Evolutionary conservation across 768 basidiomycete genomes (phyloP), one percentile per base, ranked within the genome.

Genomic region (Chalciporus piperatus): DNA sequence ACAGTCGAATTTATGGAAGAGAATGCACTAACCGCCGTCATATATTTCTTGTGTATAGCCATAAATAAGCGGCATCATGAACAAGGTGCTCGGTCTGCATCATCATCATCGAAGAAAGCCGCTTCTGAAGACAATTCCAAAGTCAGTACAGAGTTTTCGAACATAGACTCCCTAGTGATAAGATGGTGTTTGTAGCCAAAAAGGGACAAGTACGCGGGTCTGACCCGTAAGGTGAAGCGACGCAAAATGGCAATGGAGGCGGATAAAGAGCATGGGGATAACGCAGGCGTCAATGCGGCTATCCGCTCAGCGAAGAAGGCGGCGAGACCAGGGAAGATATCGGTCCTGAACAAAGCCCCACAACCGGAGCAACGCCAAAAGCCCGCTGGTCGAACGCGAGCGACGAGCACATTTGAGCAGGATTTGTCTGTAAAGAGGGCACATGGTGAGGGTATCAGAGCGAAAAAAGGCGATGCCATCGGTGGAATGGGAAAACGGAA

Each of bases 241-340:
- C 79, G 93, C 62, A 97, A 94, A 72, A 75, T 95, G 73, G 86
- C 87, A 7, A 76, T 81, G 68, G 89, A 94, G 64, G 84, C 86
- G 56, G 92, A 95, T 56, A 80, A 82, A 45, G 83, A 84, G 48
- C 50, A 72, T 4, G 80, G 77, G 14, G 82, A 84, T 48, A 71
- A 67, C 30, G 77, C 74, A 20, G 73, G 78, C 9, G 70, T 88
- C 41, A 76, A 79, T 37, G 87, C 89, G 14, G 85, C 93, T 1
- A 88, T 97, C 56, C 88, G 95, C 49, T 81, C 82, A 12, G 93
- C 89, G 10, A 98, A 98, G 72, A 95, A 87, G 71, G 77, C 84
- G 8, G 70, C 74, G 32, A 80, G 81, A 58, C 88, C 88, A 1
- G 70, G 71, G 10, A 97, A 91, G 76, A 92, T 94, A 56, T 86